Base-by-base conservation (phyloP, 1,284 basidiomycete species). In the Takashimella koratensis region DNA sequence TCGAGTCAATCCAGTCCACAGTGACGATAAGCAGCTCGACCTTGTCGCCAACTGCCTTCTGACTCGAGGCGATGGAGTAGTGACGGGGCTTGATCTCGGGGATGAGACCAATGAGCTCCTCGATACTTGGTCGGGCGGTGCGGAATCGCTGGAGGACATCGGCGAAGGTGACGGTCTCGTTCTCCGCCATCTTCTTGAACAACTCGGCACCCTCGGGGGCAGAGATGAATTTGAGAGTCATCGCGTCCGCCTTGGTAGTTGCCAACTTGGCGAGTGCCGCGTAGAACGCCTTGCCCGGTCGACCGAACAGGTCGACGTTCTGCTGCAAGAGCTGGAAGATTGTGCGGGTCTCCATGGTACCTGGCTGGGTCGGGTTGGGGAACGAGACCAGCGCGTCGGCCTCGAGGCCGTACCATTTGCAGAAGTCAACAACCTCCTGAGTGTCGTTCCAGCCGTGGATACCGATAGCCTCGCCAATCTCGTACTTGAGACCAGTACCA, bases 391-490 rank as follows among this genome's bases (percentile, higher is more conserved):
- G 80, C 46, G 84, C 84, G 60, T 87, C 80, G 3, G 89, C 86
- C 68, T 94, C 85, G 52, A 90, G 84, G 47, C 90, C 91, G 76
- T 94, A 97, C 91, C 90, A 96, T 21, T 77, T 62, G 74, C 93
- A 91, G 77, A 98, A 98, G 54, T 91, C 86, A 45, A 83, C 76
- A 5, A 97, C 90, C 63, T 98, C 95, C 49, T 83, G 75, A 43
- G 84, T 83, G 74, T 98, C 93, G 76, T 98, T 98, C 93, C 93
- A 98, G 39, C 96, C 96, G 74, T 98, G 92, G 45, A 98, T 82
- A 52, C 95, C 95, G 42, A 98, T 84, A 19, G 96, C 96, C 78
- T 98, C 95, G 56, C 95, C 95, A 54, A 98, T 91, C 45, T 84
- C 86, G 77, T 98, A 98, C 77, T 88, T 92, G 63, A 98, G 83